These are phyloP conservation scores for Annulohypoxylon moriforme DNA, from an alignment of 495 filamentous ascomycete genomes.

Conservation along the genomic window DNA sequence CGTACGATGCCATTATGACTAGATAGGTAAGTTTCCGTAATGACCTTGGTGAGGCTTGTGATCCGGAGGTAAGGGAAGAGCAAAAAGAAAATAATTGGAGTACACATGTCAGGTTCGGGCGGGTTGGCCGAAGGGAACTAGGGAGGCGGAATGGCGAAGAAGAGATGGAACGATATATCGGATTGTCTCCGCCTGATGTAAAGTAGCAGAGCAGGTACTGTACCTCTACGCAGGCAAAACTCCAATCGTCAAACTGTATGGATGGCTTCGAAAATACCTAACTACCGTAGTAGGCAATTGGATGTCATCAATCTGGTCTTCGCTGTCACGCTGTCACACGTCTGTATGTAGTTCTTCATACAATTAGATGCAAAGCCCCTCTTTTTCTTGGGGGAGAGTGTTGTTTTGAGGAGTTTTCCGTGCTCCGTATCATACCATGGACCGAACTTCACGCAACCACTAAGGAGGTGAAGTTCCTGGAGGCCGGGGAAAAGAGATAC, in stretches of 20 bases:
- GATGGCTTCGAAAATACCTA: not conserved
- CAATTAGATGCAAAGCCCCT: not conserved
- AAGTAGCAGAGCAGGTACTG: not conserved
- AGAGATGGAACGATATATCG: conserved; percentile 6
- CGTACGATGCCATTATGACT: conserved; percentile 30
- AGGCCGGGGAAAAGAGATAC: not conserved
- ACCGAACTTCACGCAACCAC: conserved; percentile 14
- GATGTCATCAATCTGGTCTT: not conserved
- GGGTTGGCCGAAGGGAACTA: conserved; percentile 27
- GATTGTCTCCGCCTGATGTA: not conserved
- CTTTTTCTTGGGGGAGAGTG: not conserved
- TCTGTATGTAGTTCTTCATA: not conserved
- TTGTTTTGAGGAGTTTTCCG: not conserved
- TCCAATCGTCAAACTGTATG: not conserved
- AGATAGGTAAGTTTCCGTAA: conserved; percentile 8
- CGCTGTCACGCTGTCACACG: not conserved
- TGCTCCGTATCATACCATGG: not conserved
- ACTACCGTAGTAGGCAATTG: not conserved
- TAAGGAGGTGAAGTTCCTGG: not conserved
- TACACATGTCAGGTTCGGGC: conserved; percentile 25
- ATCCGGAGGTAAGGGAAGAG: not conserved
- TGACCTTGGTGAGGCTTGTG: conserved; percentile 3
- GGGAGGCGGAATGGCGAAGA: conserved; percentile 2
- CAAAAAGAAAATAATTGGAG: conserved; percentile 3
- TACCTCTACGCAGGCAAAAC: not conserved